Evolutionary conservation across 192 early-diverging fungal genomes (phyloP).

Genomic region (Linderina pennispora): DNA sequence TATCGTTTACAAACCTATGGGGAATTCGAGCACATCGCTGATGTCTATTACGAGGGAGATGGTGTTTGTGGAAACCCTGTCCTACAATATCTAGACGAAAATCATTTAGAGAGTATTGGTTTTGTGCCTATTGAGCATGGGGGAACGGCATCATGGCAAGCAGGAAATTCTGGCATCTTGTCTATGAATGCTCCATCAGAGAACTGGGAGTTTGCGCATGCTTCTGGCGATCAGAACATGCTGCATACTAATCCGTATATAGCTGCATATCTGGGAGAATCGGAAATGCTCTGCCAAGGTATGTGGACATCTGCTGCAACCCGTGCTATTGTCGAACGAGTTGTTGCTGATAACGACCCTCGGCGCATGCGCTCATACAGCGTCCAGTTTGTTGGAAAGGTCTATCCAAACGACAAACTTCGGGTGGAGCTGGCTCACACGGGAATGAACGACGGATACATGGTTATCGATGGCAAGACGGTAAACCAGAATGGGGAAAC

Average conservation of each 20-base stretch:
- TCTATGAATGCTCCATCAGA: too few relatives aligned
- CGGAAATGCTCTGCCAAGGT: constrained; percentile 90
- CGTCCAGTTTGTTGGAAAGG: constrained; percentile 84
- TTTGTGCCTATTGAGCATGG: too few relatives aligned
- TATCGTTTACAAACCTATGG: constrained; percentile 49
- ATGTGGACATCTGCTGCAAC: constrained; percentile 94
- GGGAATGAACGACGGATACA: constrained; percentile 92
- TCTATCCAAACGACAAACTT: constrained; percentile 75
- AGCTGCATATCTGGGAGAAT: constrained; percentile 75
- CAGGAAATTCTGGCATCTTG: too few relatives aligned
- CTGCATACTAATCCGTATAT: constrained; percentile 93
- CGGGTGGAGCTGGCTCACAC: constrained; percentile 78
- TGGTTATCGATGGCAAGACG: constrained; percentile 84
- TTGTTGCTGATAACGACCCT: constrained; percentile 79
- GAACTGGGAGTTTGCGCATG: too few relatives aligned
- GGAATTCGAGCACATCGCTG: constrained; percentile 61
- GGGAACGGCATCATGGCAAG: too few relatives aligned
- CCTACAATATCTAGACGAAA: too few relatives aligned
- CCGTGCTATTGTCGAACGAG: constrained; percentile 83
- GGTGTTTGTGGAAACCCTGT: constrained; percentile 57
- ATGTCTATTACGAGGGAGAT: constrained; percentile 63
- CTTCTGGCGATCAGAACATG: constrained; percentile 83
- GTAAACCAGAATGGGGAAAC: constrained; percentile 59
- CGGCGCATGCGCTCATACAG: constrained; percentile 72
- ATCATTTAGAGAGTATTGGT: background rate